Base-by-base conservation (phyloP, 768 basidiomycete species). In the Suillus luteus region DNA sequence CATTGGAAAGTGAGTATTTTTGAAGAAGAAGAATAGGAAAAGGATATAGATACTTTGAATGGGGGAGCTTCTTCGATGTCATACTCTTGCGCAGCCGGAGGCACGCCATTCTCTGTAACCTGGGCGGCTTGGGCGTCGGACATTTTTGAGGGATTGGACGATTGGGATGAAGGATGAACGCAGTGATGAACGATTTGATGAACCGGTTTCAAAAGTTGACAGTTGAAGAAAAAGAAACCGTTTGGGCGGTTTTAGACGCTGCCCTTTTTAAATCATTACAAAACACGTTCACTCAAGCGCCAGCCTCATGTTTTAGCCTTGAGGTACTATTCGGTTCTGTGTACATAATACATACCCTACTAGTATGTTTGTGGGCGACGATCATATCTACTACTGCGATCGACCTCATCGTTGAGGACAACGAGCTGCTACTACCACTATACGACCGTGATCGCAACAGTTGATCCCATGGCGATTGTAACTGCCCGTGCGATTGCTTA, bases 101-200 rank as follows among this genome's bases (percentile, higher is more conserved):
- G 84, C 85, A 82, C 90, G 89, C 92, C 92, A 79, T 90, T 90
- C 81, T 90, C 87, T 64, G 85, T 84, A 80, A 90, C 87, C 79
- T 80, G 82, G 84, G 91, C 89, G 88, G 89, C 88, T 83, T 86
- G 90, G 90, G 90, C 92, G 76, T 93, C 91, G 83, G 92, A 93
- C 92, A 93, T 93, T 81, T 48, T 78, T 84, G 84, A 80, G 80
- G 76, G 77, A 73, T 76, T 79, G 81, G 82, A 81, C 81, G 83
- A 80, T 79, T 77, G 83, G 83, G 79, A 77, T 77, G 77, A 73
- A 75, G 78, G 78, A 79, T 81, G 79, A 79, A 78, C 77, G 63
- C 67, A 78, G 78, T 76, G 79, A 81, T 86, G 86, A 84, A 85
- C 85, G 63, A 66, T 83, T 9, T 78, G 84, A 77, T 91, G 90